These are phyloP conservation scores for Picochlorum sp. DNA, from an alignment of 139 green algal genomes.

Conservation along the genomic window DNA sequence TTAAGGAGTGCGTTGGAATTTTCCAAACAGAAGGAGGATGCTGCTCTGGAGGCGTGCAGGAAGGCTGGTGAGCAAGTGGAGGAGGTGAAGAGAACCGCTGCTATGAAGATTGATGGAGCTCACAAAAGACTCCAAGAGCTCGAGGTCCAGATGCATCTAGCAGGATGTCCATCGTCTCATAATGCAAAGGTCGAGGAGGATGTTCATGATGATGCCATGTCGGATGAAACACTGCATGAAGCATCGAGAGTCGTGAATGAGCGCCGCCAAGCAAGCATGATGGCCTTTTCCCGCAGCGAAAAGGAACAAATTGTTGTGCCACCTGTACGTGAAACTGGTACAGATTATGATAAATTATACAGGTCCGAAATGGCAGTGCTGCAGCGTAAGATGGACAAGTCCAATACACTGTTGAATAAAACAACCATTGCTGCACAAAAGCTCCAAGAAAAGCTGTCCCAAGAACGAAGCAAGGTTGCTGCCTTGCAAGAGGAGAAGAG, in stretches of 20 bases:
- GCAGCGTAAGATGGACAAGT: background rate
- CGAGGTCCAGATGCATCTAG: constrained; percentile 2
- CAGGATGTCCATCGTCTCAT: background rate
- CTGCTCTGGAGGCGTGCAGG: background rate
- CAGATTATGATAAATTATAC: background rate
- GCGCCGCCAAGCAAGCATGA: background rate
- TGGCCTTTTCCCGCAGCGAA: background rate
- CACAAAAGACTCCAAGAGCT: background rate
- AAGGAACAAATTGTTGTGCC: no score
- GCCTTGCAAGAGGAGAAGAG: constrained; percentile 11
- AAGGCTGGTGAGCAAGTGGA: background rate
- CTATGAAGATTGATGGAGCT: background rate
- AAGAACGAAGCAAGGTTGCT: background rate
- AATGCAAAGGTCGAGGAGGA: background rate
- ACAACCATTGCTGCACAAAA: background rate
- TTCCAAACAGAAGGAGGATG: background rate
- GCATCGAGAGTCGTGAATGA: background rate
- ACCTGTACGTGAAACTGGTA: background rate
- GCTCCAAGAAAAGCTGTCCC: background rate
- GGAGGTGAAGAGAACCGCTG: background rate
- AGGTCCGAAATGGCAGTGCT: background rate
- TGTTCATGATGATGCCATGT: background rate
- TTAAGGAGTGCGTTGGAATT: background rate
- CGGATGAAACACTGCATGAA: background rate
- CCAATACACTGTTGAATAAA: constrained; percentile 7